A percentile compares a stretch with the other conserved stretches of the same genome.
These are phyloP conservation scores for Gastrolobium bilobum DNA, from an alignment of 306 rosid species.

Conservation along the genomic window DNA sequence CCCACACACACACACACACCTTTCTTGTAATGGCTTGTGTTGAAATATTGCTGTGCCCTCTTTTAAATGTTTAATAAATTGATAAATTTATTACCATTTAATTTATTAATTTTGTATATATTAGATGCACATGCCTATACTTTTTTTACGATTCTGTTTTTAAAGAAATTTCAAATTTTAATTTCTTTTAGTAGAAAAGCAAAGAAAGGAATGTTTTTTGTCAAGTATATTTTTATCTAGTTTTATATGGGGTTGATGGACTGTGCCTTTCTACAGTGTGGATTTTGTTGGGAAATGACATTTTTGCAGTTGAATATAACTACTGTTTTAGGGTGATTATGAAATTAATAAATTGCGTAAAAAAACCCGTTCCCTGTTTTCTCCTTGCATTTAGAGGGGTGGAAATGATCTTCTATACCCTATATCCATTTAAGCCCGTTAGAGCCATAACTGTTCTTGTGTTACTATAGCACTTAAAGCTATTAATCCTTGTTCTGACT, in stretches of 20 bases:
- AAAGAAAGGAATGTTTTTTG: not conserved
- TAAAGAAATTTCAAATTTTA: not conserved
- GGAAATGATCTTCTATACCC: not conserved
- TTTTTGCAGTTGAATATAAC: constrained; percentile 7
- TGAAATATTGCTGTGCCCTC: not conserved
- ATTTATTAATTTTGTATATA: not conserved
- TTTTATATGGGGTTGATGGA: not conserved
- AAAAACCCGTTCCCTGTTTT: not conserved
- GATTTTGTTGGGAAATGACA: not conserved
- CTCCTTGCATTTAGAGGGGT: constrained; percentile 23
- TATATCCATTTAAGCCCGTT: not conserved
- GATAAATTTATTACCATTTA: not conserved
- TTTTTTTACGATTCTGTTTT: not conserved
- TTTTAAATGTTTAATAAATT: not conserved
- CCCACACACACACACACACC: too few relatives aligned
- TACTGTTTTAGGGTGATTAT: not conserved
- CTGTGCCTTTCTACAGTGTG: not conserved
- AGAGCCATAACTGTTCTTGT: not conserved
- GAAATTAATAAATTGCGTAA: not conserved
- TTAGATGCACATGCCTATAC: not conserved
- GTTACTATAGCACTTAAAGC: constrained; percentile 7
- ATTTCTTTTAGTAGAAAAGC: constrained; percentile 5
- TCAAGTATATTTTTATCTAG: constrained; percentile 5
- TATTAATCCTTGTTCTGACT: constrained; percentile 10
- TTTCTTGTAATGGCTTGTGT: not conserved